Percentiles rank a stretch among this genome's conserved stretches.
These are phyloP conservation scores for Rhytidiadelphus loreus DNA, from an alignment of 225 moss, liverwort and hornwort genomes.

Conservation along the genomic window DNA sequence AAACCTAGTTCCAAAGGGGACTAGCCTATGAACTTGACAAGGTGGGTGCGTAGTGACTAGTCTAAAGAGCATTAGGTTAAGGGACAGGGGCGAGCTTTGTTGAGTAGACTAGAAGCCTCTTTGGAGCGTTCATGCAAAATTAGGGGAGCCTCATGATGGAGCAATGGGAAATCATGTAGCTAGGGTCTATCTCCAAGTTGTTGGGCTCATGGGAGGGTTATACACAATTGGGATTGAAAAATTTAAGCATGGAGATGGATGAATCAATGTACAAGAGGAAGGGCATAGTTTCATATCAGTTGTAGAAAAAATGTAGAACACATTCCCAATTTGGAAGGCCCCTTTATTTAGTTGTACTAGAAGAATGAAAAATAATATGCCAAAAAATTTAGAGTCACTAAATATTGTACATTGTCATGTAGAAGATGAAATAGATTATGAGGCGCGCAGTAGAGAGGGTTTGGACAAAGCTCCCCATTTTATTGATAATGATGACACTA, in stretches of 20 bases:
- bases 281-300: neutral
- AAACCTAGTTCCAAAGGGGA: fast-evolving
- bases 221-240: fast-evolving
- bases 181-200: fast-evolving
- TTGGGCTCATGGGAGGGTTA: fast-evolving
- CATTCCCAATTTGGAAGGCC: fast-evolving
- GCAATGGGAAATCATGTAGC: fast-evolving
- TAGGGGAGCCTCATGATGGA: fast-evolving
- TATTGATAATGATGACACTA: neutral
- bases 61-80: fast-evolving
- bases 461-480: neutral
- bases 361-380: neutral
- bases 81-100: fast-evolving
- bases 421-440: neutral
- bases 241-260: neutral
- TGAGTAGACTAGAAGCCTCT: neutral
- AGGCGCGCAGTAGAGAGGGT: fast-evolving
- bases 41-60: fast-evolving
- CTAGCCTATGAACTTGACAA: fast-evolving
- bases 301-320: neutral
- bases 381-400: neutral
- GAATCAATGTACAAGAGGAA: neutral
- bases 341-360: neutral
- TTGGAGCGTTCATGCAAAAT: no score
- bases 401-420: neutral